Percentiles rank a stretch among this genome's conserved stretches.
Conservation (phyloP, 2,329 filamentous ascomycete species). For the Zelopaecilomyces penicillatus region DNA sequence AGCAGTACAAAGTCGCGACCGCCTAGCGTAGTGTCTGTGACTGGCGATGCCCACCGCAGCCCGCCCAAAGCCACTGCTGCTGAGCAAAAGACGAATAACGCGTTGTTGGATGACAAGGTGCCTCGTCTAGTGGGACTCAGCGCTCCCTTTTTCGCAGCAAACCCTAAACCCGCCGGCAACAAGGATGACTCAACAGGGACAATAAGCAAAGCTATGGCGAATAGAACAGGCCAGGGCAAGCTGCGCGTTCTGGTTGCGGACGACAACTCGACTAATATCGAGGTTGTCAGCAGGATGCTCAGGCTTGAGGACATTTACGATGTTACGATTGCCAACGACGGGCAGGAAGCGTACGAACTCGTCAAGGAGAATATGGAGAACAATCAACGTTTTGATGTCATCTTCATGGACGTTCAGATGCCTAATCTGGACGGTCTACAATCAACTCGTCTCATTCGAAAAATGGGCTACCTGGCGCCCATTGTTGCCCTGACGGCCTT, state of each 20-base stretch:
- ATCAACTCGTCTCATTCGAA: constrained; percentile 73
- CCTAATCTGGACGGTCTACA: constrained; percentile 85
- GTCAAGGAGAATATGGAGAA: constrained; percentile 76
- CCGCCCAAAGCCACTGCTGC: constrained; percentile 16
- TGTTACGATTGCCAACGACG: constrained; percentile 78
- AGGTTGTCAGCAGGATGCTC: constrained; percentile 53
- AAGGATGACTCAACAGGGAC: constrained; percentile 56
- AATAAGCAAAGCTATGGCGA: constrained; percentile 56
- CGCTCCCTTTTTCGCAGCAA: constrained; percentile 66
- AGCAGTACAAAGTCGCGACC: constrained; percentile 45
- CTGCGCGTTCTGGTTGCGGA: constrained; percentile 82
- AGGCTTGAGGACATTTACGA: constrained; percentile 77
- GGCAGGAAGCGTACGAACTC: constrained; percentile 78
- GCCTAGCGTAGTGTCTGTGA: constrained; percentile 35
- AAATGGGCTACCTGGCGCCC: constrained; percentile 78
- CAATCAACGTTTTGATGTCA: constrained; percentile 68
- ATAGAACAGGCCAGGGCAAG: constrained; percentile 50
- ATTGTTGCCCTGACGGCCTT: constrained; percentile 90
- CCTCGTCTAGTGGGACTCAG: constrained; percentile 76
- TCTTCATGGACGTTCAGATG: constrained; percentile 97
- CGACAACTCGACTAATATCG: constrained; percentile 49
- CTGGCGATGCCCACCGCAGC: constrained; percentile 28
- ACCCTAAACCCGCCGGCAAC: constrained; percentile 23
- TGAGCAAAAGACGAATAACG: constrained; percentile 9
- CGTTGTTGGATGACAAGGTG: constrained; percentile 31